Evolutionary conservation across 1,284 basidiomycete genomes (phyloP).

Genomic region (Ganoderma boninense): DNA sequence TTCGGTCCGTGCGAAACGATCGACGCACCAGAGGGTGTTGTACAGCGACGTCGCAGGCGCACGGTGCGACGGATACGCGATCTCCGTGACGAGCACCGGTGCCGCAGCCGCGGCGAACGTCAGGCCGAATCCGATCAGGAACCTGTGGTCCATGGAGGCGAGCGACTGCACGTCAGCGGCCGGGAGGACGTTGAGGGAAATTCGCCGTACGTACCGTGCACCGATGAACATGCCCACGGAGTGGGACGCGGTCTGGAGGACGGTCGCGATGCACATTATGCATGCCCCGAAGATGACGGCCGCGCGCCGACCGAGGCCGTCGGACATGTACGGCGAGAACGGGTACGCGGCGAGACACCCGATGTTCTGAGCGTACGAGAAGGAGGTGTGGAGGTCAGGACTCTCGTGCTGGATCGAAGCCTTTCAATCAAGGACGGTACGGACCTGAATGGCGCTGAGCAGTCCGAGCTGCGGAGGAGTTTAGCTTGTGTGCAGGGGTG

Average conservation of each 20-base stretch:
- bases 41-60: conserved; percentile 61
- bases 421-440: neutral
- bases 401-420: neutral
- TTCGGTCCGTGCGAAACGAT: conserved; percentile 13
- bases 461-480: conserved; percentile 58
- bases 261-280: conserved; percentile 73
- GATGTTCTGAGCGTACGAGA: conserved; percentile 56
- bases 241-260: conserved; percentile 74
- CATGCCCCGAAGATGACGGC: conserved; percentile 67
- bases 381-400: neutral
- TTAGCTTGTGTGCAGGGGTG: neutral
- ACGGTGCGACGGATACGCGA: conserved; percentile 62
- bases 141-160: conserved; percentile 42
- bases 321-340: conserved; percentile 73
- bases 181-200: no score
- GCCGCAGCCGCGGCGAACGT: conserved; percentile 62
- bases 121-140: conserved; percentile 62
- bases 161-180: neutral
- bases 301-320: conserved; percentile 69
- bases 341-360: conserved; percentile 71
- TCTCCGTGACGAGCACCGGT: conserved; percentile 62
- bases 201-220: conserved; percentile 60
- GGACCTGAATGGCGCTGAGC: conserved; percentile 77
- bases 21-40: conserved; percentile 60
- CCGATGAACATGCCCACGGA: conserved; percentile 86